A percentile compares a stretch with the other conserved stretches of the same genome.
phyloP scores from a whole-genome alignment of 768 basidiomycete genomes.

The Rhizopogon salebrosus region DNA sequence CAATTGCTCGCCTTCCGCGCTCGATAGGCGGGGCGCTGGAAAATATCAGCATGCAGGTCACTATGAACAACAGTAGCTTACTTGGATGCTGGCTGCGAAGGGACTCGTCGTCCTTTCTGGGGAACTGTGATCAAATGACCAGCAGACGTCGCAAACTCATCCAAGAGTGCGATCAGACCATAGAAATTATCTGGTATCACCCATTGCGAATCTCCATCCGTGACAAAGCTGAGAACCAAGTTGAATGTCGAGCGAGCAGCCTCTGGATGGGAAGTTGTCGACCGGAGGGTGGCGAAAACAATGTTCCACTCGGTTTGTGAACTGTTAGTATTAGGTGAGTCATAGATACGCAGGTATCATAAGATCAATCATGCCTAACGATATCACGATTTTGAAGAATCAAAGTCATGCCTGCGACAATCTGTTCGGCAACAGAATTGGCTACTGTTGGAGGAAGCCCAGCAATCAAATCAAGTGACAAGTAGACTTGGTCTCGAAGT shows the following conservation, averaged over 20 bases:
- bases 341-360: background rate
- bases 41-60: background rate
- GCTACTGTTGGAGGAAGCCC: constrained; percentile 73
- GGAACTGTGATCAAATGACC: constrained; percentile 56
- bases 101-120: constrained; percentile 44
- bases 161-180: constrained; percentile 74
- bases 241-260: constrained; percentile 83
- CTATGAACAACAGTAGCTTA: constrained; percentile 22
- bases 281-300: constrained; percentile 81
- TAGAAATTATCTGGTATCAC: constrained; percentile 76
- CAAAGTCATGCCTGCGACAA: constrained; percentile 74
- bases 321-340: constrained; percentile 30
- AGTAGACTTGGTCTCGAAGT: constrained; percentile 89
- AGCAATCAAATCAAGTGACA: constrained; percentile 87
- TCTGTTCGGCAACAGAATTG: constrained; percentile 84
- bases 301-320: constrained; percentile 97
- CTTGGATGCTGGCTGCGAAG: constrained; percentile 48
- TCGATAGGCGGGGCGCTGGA: constrained; percentile 70
- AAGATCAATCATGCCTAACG: constrained; percentile 40
- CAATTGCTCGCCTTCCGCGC: constrained; percentile 78
- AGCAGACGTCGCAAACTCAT: constrained; percentile 83
- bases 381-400: constrained; percentile 75
- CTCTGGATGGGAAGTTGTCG: constrained; percentile 80
- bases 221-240: constrained; percentile 60
- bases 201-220: constrained; percentile 53